phyloP scores from a whole-genome alignment of 768 basidiomycete genomes.

The Symmetrospora coprosmae region DNA sequence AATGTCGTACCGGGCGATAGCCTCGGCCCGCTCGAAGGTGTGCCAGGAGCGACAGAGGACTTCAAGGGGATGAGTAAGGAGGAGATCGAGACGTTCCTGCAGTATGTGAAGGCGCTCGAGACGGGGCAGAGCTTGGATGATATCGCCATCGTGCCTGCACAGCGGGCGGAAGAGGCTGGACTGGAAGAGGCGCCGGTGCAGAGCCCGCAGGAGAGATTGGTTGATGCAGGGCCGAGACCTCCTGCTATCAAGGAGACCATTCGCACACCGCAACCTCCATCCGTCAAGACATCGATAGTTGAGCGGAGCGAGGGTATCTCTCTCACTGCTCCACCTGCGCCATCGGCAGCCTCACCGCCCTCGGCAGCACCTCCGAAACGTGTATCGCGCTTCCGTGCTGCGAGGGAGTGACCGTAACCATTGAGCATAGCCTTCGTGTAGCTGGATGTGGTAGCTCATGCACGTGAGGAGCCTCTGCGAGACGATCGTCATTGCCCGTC shows the following conservation, averaged over 20 bases:
- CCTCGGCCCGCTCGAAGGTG: conserved; percentile 7
- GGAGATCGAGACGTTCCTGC: conserved; percentile 11
- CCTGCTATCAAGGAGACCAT: conserved; percentile 8
- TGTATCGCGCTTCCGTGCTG: conserved; percentile 12
- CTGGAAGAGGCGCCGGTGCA: background rate
- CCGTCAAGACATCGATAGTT: too few relatives aligned
- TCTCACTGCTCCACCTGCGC: too few relatives aligned
- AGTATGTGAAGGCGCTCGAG: conserved; percentile 14
- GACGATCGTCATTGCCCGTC: too few relatives aligned
- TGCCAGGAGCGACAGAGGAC: background rate
- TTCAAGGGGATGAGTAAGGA: conserved; percentile 21
- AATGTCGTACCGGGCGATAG: conserved; percentile 14
- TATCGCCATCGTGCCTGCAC: background rate
- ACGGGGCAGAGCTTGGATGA: conserved; percentile 3
- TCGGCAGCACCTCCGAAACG: too few relatives aligned
- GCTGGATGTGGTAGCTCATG: too few relatives aligned
- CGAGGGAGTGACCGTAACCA: too few relatives aligned
- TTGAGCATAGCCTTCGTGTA: too few relatives aligned
- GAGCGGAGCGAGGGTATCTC: too few relatives aligned
- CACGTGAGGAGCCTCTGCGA: background rate
- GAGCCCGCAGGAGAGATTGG: background rate
- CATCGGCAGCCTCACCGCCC: too few relatives aligned
- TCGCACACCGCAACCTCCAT: too few relatives aligned
- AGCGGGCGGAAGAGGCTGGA: background rate
- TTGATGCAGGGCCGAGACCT: background rate